A percentile compares a stretch with the other conserved stretches of the same genome.
phyloP scores from a whole-genome alignment of 495 filamentous ascomycete genomes.

The Trichoderma parareesei region DNA sequence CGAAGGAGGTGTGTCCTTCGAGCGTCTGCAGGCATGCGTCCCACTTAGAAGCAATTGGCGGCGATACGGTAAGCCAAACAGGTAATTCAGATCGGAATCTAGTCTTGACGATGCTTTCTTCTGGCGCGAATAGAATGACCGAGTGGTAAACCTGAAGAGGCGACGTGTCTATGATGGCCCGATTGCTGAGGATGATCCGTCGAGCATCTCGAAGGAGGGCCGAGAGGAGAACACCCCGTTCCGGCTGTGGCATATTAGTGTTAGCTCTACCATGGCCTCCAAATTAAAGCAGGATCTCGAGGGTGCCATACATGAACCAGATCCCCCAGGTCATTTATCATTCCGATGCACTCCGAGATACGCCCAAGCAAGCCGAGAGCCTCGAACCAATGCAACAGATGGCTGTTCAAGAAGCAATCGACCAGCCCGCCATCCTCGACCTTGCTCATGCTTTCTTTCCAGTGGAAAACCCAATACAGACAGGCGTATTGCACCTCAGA shows the following conservation, averaged over 20 bases:
- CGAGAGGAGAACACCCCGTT: neutral
- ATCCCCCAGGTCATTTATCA: neutral
- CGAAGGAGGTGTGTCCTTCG: slow-evolving; percentile 12
- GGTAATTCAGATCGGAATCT: slow-evolving; percentile 6
- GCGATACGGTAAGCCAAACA: neutral
- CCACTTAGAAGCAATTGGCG: slow-evolving; percentile 1
- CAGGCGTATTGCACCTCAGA: slow-evolving; percentile 25
- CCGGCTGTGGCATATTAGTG: neutral
- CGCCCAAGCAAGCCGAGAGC: slow-evolving; percentile 20
- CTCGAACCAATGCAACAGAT: slow-evolving; percentile 29
- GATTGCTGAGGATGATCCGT: neutral
- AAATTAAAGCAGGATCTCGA: neutral
- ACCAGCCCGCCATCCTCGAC: slow-evolving; percentile 17
- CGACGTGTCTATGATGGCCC: neutral
- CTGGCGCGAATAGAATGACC: slow-evolving; percentile 8
- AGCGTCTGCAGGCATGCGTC: slow-evolving; percentile 12
- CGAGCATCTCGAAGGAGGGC: neutral
- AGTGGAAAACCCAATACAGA: slow-evolving; percentile 35
- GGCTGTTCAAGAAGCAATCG: slow-evolving; percentile 21
- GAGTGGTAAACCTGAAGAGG: slow-evolving; percentile 10
- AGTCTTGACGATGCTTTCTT: slow-evolving; percentile 8
- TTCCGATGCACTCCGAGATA: neutral
- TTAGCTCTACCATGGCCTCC: neutral
- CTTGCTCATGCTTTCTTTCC: slow-evolving; percentile 15
- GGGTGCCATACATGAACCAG: neutral